These are phyloP conservation scores for Linaria vulgaris DNA, from an alignment of 257 asterid species.

Conservation along the genomic window DNA sequence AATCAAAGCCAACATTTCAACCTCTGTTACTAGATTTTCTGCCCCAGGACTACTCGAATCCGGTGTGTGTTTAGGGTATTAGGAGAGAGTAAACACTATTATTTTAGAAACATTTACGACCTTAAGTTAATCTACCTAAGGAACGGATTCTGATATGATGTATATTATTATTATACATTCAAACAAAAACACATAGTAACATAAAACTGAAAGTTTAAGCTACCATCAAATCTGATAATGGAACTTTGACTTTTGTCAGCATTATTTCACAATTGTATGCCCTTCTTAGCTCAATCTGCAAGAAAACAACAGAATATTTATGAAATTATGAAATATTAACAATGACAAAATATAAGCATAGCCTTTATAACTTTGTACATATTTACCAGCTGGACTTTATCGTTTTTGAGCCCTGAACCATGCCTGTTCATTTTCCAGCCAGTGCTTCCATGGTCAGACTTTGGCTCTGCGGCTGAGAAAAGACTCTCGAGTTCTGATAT, in stretches of 20 bases:
- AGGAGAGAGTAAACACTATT: background rate
- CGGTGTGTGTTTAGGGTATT: no score
- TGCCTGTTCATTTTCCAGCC: slow-evolving; percentile 39
- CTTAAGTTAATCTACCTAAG: no score
- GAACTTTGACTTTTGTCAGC: slow-evolving; percentile 88
- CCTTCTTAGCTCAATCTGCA: slow-evolving; percentile 83
- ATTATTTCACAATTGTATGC: slow-evolving; percentile 92
- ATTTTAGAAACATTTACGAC: background rate
- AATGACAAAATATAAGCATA: slow-evolving; percentile 1
- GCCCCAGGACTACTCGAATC: no score
- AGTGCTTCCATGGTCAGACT: slow-evolving; percentile 39
- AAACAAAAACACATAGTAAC: background rate
- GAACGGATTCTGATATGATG: no score
- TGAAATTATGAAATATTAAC: no score
- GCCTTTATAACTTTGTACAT: background rate
- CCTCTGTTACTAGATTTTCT: no score
- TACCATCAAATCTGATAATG: slow-evolving; percentile 75
- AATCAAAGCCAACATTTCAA: no score
- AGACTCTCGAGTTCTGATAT: slow-evolving; percentile 84
- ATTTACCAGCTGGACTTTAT: slow-evolving; percentile 78
- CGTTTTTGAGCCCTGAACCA: slow-evolving; percentile 54
- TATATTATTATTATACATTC: no score
- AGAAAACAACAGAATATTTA: slow-evolving; percentile 12
- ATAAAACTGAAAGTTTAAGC: slow-evolving; percentile 19
- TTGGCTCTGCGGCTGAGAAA: slow-evolving; percentile 61